Evolutionary conservation across 305 asterid species (phyloP), one percentile per base, ranked within the genome.

Genomic region (Solanum hybrid): DNA sequence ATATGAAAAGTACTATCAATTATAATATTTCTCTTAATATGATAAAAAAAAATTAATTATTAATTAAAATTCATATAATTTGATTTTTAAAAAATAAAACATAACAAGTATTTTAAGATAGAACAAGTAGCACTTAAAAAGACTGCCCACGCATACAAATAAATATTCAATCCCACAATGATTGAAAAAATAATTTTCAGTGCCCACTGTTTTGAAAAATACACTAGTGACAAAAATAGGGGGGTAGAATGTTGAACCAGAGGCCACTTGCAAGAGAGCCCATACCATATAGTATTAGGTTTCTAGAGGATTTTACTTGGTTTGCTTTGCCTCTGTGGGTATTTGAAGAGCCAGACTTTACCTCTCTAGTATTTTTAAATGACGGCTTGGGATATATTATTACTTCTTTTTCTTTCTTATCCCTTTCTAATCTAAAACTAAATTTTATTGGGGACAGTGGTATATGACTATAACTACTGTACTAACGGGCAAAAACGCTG

Each of bases 191-290:
- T 16, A 37, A 87, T 72, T 42, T 22, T 71, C 81, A 38, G 89
- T 76, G 38, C 69, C 89, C 87, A 66, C 46, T 40, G 26, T 79
- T 31, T 36, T 51, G 51, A 38, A 42, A 91, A 76, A 79, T 89
- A 92, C 89, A 77, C 32, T 36, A 9, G 66, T n/a, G 86, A 76
- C 77, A 84, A 31, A 90, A 17, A 78, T 34, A 10, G 87, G 12
- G 13, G 13, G 16, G 4, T 89, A 81, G 32, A 35, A 87, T 69
- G 90, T 89, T 91, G 91, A 90, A 86, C 51, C 60, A 86, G 72
- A 76, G 80, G 72, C 92, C 94, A 91, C 92, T 90, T 71, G 88
- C 86, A 73, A 56, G 79, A 90, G 90, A 90, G 91, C 71, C 86
- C 46, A 75, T 85, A 71, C 90, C 92, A 46, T 42, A 88, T 42